phyloP scores from a whole-genome alignment of 2,329 filamentous ascomycete species.

The Cryphonectria carpinicola region DNA sequence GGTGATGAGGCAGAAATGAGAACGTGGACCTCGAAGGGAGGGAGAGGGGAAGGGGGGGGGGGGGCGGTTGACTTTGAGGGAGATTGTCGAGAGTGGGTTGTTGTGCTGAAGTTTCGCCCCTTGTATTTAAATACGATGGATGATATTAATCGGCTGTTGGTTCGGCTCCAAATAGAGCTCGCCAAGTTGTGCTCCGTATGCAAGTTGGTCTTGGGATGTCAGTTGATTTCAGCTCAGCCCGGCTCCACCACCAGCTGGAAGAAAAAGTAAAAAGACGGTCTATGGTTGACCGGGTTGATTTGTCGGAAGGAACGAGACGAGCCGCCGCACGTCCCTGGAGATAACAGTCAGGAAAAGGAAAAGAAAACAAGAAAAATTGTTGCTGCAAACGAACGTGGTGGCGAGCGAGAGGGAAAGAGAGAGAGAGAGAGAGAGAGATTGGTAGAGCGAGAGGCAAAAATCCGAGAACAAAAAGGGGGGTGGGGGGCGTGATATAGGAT shows the following conservation, averaged over 20 bases:
- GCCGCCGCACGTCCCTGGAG: background rate
- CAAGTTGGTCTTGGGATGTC: background rate
- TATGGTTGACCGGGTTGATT: background rate
- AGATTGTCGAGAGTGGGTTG: background rate
- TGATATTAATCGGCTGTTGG: background rate
- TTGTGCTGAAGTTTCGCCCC: background rate
- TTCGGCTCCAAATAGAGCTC: background rate
- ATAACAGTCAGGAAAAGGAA: background rate
- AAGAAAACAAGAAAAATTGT: background rate
- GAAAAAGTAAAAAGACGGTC: background rate
- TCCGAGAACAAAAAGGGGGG: constrained; percentile 9
- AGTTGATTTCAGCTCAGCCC: background rate
- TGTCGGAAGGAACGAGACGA: constrained; percentile 3
- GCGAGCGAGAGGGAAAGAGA: constrained; percentile 9
- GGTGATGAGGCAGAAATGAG: background rate
- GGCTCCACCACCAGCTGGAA: constrained; percentile 4
- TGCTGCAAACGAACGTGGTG: background rate
- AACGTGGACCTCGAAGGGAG: background rate
- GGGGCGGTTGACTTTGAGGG: background rate
- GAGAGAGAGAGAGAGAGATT: constrained; percentile 9
- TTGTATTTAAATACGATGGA: background rate
- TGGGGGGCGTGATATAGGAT: background rate
- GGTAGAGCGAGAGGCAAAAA: constrained; percentile 11
- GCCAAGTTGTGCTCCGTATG: background rate
- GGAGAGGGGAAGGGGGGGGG: background rate